Base-by-base conservation (phyloP, 2,329 filamentous ascomycete genomes). In the Diaporthe ilicicola region DNA sequence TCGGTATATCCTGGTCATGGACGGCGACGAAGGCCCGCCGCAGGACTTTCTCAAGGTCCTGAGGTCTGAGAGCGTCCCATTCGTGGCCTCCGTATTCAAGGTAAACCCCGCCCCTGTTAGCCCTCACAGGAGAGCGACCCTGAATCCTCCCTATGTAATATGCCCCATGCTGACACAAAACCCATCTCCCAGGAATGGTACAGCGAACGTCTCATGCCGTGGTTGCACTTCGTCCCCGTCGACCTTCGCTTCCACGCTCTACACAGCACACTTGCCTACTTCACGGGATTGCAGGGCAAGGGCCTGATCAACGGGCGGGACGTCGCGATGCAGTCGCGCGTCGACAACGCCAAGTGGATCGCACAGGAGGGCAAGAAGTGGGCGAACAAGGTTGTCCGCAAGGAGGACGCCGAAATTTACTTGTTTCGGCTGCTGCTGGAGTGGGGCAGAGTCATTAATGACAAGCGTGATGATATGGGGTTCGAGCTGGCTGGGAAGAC, bases 211-310 rank as follows among this genome's bases (percentile, higher is more conserved):
- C 81, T 96, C 19, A 87, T 86, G 70, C 89, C 93, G 0, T 97
- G 93, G 93, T 83, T 91, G 54, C 93, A 97, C 78, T 96, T 94
- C 76, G 91, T 95, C 1, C 94, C 94, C 10, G 81, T 95, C 19
- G 93, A 96, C 77, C 75, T 92, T 1, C 87, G 93, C 3, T 89
- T 93, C 24, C 92, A 94, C 72, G 92, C 88, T 1, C 81, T 96
- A 50, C 94, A 93, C 83, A 90, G 89, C 73, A 93, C 91, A 0
- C 80, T 95, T 67, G 88, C 91, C 0, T 96, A 94, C 80, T 95
- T 96, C 76, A 83, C 86, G 5, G 92, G 92, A 0, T 84, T 89
- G 6, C 82, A 85, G 70, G 81, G 78, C 8, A 79, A 77, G 8
- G 83, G 83, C 19, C 76, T 76, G 62, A 74, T 86, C 37, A 85